Conservation (phyloP, 1,139 yeast genomes). For the Eremothecium cymbalariae region DNA sequence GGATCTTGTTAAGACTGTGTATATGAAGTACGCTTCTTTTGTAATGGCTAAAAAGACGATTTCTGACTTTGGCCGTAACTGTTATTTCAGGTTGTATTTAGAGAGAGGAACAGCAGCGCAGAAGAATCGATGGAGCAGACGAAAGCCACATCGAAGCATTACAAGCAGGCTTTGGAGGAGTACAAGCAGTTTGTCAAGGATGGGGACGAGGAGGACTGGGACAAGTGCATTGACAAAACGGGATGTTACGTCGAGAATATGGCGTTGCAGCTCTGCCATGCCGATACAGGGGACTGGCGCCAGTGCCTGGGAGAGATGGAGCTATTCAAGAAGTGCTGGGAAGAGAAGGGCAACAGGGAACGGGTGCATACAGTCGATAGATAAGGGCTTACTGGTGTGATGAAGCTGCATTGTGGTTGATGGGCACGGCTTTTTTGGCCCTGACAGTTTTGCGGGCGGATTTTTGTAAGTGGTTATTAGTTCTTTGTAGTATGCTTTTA, state of each 20-base stretch:
- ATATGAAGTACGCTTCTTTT: no score
- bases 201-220: constrained; percentile 39
- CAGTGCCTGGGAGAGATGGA: constrained; percentile 50
- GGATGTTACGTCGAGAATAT: constrained; percentile 59
- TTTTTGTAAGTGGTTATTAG: no score
- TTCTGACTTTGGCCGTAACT: no score
- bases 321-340: constrained; percentile 28
- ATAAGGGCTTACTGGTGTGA: background rate
- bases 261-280: constrained; percentile 63
- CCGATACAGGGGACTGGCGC: constrained; percentile 77
- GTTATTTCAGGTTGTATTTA: no score
- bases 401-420: background rate
- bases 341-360: constrained; percentile 24
- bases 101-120: no score
- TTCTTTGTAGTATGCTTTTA: no score
- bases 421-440: no score
- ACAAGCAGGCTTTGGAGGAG: constrained; percentile 28
- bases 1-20: no score
- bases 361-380: constrained; percentile 28
- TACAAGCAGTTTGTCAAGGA: constrained; percentile 23
- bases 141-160: constrained; percentile 27
- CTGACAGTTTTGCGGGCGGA: no score
- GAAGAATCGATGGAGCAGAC: no score
- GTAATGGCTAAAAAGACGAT: no score
- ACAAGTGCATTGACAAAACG: constrained; percentile 58